Evolutionary conservation across 2,329 filamentous ascomycete species (phyloP), one percentile per base, ranked within the genome.

Genomic region (Westerdykella sp.): DNA sequence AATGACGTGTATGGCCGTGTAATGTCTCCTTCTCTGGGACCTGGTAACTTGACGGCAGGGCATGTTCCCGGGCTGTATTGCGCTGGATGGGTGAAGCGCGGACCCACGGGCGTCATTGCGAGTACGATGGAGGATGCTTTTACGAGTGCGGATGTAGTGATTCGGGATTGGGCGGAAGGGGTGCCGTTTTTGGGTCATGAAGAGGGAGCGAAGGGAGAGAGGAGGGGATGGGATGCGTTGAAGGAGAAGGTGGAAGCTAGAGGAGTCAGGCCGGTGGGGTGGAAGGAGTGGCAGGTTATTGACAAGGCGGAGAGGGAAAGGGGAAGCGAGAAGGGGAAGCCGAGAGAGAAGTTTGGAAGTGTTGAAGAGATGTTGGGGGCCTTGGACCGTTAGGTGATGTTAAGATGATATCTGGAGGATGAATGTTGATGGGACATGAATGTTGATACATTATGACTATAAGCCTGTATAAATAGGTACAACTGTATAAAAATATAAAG

Each of bases 121-220:
- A 89, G 84, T 23, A 98, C 93, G 0, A 95, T 98, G 88, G 80
- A 85, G 46, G 93, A 98, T 64, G 91, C 93, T 0, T 98, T 97
- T 58, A 77, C 79, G 7, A 95, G 89, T 1, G 93, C 83, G 1
- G 90, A 96, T 61, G 81, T 84, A 2, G 85, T 98, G 49, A 79
- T 79, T 0, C 70, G 78, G n/a, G 93, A 98, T 60, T 91, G 88
- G 84, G 59, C 70, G 39, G 59, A 62, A 0, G 56, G 65, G 5
- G 66, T 65, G 9, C 67, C 64, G 1, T 78, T 82, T 42, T 55
- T 80, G 36, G 73, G 76, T 46, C 54, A 66, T 6, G 62, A n/a
- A 44, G 62, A 34, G 44, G 54, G 56, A 37, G 46, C 53, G 47
- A 45, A 43, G 12, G 68, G 68, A 34, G 70, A 67, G 18, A 71